Evolutionary conservation across 257 asterid species (phyloP).

Genomic region (Misopates orontium): DNA sequence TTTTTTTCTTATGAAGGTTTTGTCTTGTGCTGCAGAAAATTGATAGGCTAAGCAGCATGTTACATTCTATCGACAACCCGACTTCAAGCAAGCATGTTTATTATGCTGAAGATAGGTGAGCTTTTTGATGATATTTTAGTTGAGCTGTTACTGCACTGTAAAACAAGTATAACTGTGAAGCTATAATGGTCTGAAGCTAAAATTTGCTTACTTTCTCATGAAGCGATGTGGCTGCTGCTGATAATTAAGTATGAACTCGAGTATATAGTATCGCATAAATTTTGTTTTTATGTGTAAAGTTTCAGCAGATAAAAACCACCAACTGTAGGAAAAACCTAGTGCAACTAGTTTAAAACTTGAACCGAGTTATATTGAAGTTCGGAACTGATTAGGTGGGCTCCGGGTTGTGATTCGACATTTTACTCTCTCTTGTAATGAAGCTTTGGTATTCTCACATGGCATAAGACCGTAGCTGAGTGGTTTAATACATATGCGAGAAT

Average conservation of each 20-base stretch:
- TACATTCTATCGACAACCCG: constrained; percentile 60
- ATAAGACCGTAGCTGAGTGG: too few species aligned
- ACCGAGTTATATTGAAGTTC: background rate
- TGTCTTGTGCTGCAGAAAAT: constrained; percentile 64
- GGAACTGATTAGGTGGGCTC: background rate
- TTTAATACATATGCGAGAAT: background rate
- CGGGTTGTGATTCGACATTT: background rate
- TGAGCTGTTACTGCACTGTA: too few species aligned
- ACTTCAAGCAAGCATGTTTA: constrained; percentile 58
- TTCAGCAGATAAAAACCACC: constrained; percentile 5
- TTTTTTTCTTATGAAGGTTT: constrained; percentile 7
- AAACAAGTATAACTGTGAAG: background rate
- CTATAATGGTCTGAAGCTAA: background rate
- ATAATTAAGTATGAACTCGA: background rate
- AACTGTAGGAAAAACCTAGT: background rate
- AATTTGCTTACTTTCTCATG: background rate
- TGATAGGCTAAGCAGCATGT: constrained; percentile 51
- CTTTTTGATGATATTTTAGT: background rate
- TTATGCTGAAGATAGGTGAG: constrained; percentile 82
- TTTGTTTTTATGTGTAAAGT: background rate
- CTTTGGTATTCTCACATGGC: background rate
- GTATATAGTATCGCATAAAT: background rate
- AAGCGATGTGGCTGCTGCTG: too few species aligned
- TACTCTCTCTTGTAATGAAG: background rate
- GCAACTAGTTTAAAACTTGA: background rate